Evolutionary conservation across 352 stramenopile genomes (phyloP).

Genomic region (Phytophthora lateralis): DNA sequence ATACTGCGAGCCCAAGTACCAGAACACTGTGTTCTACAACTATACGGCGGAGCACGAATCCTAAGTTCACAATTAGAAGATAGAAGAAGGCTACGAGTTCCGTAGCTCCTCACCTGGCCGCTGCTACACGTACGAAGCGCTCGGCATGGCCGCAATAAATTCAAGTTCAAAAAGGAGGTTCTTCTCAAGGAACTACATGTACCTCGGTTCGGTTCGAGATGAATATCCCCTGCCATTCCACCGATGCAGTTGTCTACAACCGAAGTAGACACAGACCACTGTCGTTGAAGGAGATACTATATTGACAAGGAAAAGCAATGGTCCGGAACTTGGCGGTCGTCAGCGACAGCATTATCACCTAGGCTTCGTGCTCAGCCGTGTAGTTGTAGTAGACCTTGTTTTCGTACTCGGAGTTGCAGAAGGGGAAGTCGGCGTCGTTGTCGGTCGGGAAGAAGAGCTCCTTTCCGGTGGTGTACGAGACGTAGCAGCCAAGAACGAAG

Average conservation of each 20-base stretch:
- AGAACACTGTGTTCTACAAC: conserved; percentile 51
- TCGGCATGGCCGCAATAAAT: not conserved
- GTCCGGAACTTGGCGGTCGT: too few relatives aligned
- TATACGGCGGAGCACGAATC: conserved; percentile 35
- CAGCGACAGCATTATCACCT: not conserved
- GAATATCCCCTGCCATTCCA: too few relatives aligned
- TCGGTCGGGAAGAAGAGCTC: conserved; percentile 40
- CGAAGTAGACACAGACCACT: too few relatives aligned
- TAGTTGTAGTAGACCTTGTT: conserved; percentile 58
- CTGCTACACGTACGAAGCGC: too few relatives aligned
- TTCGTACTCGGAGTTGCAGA: conserved; percentile 53
- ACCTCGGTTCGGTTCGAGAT: too few relatives aligned
- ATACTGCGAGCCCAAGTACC: conserved; percentile 40
- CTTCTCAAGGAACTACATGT: too few relatives aligned
- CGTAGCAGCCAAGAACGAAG: conserved; percentile 34
- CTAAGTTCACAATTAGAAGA: conserved; percentile 15
- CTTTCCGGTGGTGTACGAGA: conserved; percentile 51
- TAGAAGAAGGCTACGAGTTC: not conserved
- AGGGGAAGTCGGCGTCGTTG: conserved; percentile 48
- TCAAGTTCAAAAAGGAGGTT: not conserved
- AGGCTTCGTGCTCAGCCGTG: conserved; percentile 28
- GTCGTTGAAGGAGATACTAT: too few relatives aligned
- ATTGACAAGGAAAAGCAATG: too few relatives aligned
- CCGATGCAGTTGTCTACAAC: too few relatives aligned
- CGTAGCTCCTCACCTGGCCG: not conserved